These are phyloP conservation scores for Boletales sp. DNA, from an alignment of 768 basidiomycete species.

Conservation along the genomic window DNA sequence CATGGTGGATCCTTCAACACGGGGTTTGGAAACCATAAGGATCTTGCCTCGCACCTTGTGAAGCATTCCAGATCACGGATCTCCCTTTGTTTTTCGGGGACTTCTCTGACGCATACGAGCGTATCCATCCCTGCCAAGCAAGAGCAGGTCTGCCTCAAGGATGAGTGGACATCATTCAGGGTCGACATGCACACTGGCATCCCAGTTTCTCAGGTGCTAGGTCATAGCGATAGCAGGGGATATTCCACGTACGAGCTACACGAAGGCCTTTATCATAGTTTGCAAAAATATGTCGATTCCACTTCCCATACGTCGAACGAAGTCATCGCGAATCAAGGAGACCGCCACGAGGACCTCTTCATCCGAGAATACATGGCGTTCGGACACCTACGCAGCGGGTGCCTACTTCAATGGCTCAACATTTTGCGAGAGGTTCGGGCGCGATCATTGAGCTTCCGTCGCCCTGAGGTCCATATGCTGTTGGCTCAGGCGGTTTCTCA, in stretches of 20 bases:
- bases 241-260: constrained; percentile 33
- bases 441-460: constrained; percentile 34
- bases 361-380: constrained; percentile 40
- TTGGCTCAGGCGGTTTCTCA: constrained; percentile 43
- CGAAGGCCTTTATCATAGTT: constrained; percentile 27
- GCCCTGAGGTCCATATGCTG: constrained; percentile 38
- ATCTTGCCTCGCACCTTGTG: background rate
- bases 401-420: too few relatives aligned
- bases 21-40: background rate
- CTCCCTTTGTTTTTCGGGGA: constrained; percentile 35
- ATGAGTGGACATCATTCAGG: constrained; percentile 27
- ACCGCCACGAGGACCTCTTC: constrained; percentile 38
- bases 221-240: constrained; percentile 4
- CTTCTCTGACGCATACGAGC: constrained; percentile 22
- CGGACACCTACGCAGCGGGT: too few relatives aligned
- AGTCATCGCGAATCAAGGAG: constrained; percentile 39
- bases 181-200: constrained; percentile 21
- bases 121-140: constrained; percentile 14
- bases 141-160: constrained; percentile 24
- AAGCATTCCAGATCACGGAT: constrained; percentile 19
- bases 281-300: constrained; percentile 35
- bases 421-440: constrained; percentile 36
- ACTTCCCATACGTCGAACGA: constrained; percentile 40
- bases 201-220: constrained; percentile 16
- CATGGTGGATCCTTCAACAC: background rate